Conservation (phyloP, 345 rosid species). For the Salix caprea region DNA sequence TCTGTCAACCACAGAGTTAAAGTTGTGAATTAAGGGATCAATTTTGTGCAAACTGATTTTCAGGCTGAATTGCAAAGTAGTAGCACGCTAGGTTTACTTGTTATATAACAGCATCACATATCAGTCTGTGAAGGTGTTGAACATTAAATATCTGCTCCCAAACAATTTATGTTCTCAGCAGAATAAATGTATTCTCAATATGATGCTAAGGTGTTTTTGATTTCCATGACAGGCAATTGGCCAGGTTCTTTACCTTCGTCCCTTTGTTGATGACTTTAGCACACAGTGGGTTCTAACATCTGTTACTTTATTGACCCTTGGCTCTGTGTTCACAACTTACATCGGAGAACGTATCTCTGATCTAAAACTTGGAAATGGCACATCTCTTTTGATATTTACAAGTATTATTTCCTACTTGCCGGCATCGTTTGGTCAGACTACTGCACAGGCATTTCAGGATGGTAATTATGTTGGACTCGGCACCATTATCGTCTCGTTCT, state of each 20-base stretch:
- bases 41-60: not conserved
- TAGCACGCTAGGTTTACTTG: conserved; percentile 1
- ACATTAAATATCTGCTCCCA: not conserved
- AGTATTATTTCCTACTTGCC: conserved; percentile 96
- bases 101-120: not conserved
- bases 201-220: conserved; percentile 1
- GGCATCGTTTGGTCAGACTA: conserved; percentile 90
- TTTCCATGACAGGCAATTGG: conserved; percentile 68
- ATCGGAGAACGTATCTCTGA: conserved; percentile 88
- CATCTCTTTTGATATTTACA: conserved; percentile 87
- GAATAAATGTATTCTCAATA: not conserved
- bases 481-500: conserved; percentile 61
- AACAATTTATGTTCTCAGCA: not conserved
- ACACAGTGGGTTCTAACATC: conserved; percentile 83
- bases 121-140: not conserved
- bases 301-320: conserved; percentile 72
- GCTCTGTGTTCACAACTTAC: conserved; percentile 80
- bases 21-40: not conserved
- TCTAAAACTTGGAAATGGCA: conserved; percentile 95
- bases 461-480: conserved; percentile 85
- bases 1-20: not conserved
- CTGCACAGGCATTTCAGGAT: conserved; percentile 73
- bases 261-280: conserved; percentile 84
- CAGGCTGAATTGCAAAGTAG: not conserved
- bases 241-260: conserved; percentile 85